Evolutionary conservation across 306 rosid species (phyloP), one percentile per base, ranked within the genome.

Genomic region (Phaseolus lunatus): DNA sequence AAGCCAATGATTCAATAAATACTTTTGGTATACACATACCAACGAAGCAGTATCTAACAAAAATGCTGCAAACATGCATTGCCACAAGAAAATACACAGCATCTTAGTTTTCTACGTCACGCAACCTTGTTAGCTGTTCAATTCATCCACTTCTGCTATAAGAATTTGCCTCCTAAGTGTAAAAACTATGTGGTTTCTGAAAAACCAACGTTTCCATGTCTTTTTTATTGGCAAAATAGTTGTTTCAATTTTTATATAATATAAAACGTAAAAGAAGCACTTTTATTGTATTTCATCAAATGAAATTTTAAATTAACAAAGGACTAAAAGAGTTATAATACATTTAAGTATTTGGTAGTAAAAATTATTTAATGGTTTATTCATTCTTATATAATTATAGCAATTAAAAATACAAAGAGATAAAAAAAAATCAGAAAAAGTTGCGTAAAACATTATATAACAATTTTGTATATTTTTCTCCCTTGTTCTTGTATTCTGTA

Each of bases 41-140:
- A 67, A 43, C 72, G 4, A 67, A 43, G 37, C 72, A 43, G 14
- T 7, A 14, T 43, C 31, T 43, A 64, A 18, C 70, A 64, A 35
- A n/a, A 35, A 1, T 63, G 24, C 47, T 6, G 5, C 4, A 63
- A n/a, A n/a, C 69, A 64, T 7, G 44, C 67, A 14, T 59, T 14
- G 41, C 45, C 47, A 63, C 47, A 35, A 9, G 10, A 35, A 63
- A 18, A 64, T 19, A 64, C 49, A 10, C 2, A 64, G 10, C 49
- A 26, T 64, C 39, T 10, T 37, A 11, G 9, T 64, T 35, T 64
- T 64, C 9, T 35, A 64, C n/a, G 29, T 64, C 70, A 64, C 49
- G 9, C 8, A 16, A 29, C 41, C 13, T 61, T 29, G 9, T 29
- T 26, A 26, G 31, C 15, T 2, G 9, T 59, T 31, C 7, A 31